Conservation (phyloP, 2,329 filamentous ascomycete species). For the Colletotrichum liriopes region DNA sequence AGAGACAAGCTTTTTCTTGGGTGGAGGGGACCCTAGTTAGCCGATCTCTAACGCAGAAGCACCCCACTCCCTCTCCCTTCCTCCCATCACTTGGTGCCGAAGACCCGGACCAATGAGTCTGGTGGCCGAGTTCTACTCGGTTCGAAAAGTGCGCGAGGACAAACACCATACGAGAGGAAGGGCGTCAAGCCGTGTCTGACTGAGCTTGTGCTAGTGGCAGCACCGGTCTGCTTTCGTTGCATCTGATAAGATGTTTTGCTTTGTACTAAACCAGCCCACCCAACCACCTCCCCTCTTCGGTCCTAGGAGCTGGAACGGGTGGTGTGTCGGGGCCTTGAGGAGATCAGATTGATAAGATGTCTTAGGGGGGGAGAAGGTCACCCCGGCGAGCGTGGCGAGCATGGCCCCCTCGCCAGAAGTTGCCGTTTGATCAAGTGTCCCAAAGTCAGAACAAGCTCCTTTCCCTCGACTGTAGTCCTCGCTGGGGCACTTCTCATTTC, state of each 20-base stretch:
- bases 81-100: constrained; percentile 10
- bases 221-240: not conserved
- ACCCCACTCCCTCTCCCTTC: not conserved
- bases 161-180: not conserved
- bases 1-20: constrained; percentile 36
- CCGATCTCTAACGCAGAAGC: constrained; percentile 20
- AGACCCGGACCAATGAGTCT: constrained; percentile 17
- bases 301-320: constrained; percentile 8
- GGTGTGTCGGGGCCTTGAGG: constrained; percentile 12
- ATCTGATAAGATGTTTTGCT: constrained; percentile 33
- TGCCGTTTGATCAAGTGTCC: constrained; percentile 22
- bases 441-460: constrained; percentile 1
- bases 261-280: constrained; percentile 15
- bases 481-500: not conserved
- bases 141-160: not conserved
- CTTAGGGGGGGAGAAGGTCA: constrained; percentile 4
- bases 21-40: constrained; percentile 29
- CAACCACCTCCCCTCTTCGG: not conserved
- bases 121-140: not conserved
- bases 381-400: constrained; percentile 10
- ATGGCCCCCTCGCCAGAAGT: constrained; percentile 25
- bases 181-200: not conserved
- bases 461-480: not conserved
- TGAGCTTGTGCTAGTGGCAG: not conserved
- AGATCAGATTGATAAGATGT: constrained; percentile 43